These are phyloP conservation scores for Chrysoporthe cubensis DNA, from an alignment of 2,329 filamentous ascomycete genomes.

Conservation along the genomic window DNA sequence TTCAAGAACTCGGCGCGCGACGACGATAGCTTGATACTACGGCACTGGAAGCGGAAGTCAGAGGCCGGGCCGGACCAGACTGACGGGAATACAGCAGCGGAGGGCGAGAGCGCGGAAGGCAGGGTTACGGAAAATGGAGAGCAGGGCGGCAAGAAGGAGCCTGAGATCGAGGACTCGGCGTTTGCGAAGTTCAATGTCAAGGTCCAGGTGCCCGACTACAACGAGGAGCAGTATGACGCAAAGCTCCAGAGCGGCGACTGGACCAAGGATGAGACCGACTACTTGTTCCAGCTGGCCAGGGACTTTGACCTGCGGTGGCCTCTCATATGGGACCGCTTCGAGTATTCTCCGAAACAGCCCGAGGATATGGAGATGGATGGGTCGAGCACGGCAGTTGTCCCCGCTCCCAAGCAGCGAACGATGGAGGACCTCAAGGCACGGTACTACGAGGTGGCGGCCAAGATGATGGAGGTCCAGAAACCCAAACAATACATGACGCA, in stretches of 20 bases:
- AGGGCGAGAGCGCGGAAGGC: constrained; percentile 39
- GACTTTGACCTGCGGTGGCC: constrained; percentile 91
- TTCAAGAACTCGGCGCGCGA: constrained; percentile 79
- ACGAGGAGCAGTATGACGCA: constrained; percentile 81
- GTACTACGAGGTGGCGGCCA: constrained; percentile 85
- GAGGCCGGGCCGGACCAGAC: constrained; percentile 45
- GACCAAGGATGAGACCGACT: constrained; percentile 93
- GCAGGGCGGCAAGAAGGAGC: constrained; percentile 31
- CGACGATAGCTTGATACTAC: constrained; percentile 69
- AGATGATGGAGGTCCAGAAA: constrained; percentile 79
- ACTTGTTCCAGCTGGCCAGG: constrained; percentile 74
- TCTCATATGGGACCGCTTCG: constrained; percentile 90
- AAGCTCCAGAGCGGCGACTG: constrained; percentile 77
- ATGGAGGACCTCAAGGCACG: constrained; percentile 91
- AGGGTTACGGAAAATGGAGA: constrained; percentile 29
- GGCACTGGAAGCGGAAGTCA: constrained; percentile 78
- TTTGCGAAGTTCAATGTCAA: constrained; percentile 91
- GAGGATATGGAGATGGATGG: constrained; percentile 50
- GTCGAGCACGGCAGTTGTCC: constrained; percentile 57
- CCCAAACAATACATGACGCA: constrained; percentile 86
- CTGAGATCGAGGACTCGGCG: constrained; percentile 56
- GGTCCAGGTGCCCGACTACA: constrained; percentile 79
- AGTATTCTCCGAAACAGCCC: constrained; percentile 60
- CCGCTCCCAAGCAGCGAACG: constrained; percentile 60
- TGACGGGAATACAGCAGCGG: constrained; percentile 38